Percentiles rank a stretch among this genome's conserved stretches.
These are phyloP conservation scores for Talaromyces sp. DNA, from an alignment of 2,329 filamentous ascomycete species.

Conservation along the genomic window DNA sequence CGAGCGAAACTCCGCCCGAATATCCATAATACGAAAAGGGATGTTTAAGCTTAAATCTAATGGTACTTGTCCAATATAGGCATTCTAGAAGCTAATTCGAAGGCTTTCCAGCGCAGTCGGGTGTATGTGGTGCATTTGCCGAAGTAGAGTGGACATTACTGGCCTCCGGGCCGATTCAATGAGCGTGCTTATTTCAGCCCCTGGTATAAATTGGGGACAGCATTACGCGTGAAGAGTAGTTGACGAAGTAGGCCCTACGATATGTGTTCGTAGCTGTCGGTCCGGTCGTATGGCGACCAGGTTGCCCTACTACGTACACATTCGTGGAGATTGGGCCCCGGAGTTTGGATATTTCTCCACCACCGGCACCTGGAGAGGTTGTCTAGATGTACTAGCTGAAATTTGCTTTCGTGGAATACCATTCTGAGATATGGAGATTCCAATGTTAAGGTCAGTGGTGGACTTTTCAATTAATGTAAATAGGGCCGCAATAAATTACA, in stretches of 20 bases:
- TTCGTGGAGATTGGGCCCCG: slow-evolving; percentile 1
- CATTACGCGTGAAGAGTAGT: background rate
- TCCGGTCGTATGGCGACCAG: background rate
- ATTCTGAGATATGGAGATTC: background rate
- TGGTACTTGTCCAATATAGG: background rate
- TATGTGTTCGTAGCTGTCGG: background rate
- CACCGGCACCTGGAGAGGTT: too few species aligned
- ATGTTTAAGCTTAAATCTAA: background rate
- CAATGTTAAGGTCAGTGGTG: background rate
- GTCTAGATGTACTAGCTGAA: background rate
- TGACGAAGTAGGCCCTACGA: background rate
- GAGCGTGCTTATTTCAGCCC: background rate
- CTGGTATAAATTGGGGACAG: background rate
- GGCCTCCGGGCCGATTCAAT: background rate
- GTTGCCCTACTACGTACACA: background rate
- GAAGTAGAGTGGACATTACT: background rate
- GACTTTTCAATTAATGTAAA: background rate
- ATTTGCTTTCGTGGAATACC: background rate
- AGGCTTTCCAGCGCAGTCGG: background rate
- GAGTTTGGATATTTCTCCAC: background rate
- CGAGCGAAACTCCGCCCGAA: slow-evolving; percentile 1
- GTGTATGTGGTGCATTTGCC: background rate
- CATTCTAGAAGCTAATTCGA: background rate
- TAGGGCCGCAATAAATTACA: background rate
- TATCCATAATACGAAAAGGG: background rate